Evolutionary conservation across 306 rosid species (phyloP), one percentile per base, ranked within the genome.

Genomic region (Glycine tomentella): DNA sequence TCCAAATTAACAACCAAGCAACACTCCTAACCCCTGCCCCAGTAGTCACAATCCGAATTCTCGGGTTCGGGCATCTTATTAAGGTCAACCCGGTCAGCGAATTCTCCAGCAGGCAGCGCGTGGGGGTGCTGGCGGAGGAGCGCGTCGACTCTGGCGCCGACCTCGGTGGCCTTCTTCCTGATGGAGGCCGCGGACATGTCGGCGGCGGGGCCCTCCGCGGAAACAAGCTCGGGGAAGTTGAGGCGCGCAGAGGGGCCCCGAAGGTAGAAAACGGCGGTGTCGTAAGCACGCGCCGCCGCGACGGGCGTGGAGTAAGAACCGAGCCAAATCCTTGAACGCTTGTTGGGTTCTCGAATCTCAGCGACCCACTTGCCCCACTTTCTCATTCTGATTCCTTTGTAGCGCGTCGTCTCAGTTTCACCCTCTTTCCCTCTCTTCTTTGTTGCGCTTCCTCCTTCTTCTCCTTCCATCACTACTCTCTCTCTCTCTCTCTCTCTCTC

Each of bases 341-440:
- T 94, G 83, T 91, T 94, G 44, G 98, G 98, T 64, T 94, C 98
- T 12, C 98, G 84, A 90, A 94, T 94, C 91, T 94, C 98, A 42
- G 97, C 98, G 81, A 94, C 98, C 98, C 98, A 94, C 79, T 94
- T 94, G 0, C 98, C 98, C 98, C 98, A 94, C 92, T 94, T 94
- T 56, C 98, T 89, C 98, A 94, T 94, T 92, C 98, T 85, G 81
- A 94, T 92, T 85, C 98, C 98, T 84, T 94, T 94, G 89, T 86
- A 94, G 40, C 89, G 89, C 82, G 88, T 91, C 72, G 58, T 5
- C 62, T 90, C 92, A 38, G 58, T 9, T 57, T 90, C 92, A 38
- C 86, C 84, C 44, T 63, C 42, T 64, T 56, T 33, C 67, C 45
- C 86, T 72, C 89, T 67, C 74, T 78, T 82, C 81, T 73, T 83